Conservation (phyloP, 2,329 filamentous ascomycete genomes). For the Peltaster fructicola region DNA sequence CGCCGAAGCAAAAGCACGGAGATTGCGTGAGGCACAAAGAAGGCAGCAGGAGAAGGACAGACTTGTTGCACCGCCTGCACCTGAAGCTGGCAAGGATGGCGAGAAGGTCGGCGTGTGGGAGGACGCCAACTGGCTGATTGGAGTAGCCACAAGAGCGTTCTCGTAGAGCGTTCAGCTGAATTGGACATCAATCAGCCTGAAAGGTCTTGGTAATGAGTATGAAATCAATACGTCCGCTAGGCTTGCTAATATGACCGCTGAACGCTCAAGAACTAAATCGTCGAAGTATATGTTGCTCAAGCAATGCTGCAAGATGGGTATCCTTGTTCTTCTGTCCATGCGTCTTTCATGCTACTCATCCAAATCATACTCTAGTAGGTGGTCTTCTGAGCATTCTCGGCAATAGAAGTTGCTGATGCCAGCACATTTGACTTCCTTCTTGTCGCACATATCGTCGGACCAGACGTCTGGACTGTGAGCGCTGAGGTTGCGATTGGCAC, state of each 20-base stretch:
- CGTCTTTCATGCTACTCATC: conserved; percentile 17
- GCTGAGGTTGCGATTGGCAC: conserved; percentile 25
- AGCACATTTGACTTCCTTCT: conserved; percentile 16
- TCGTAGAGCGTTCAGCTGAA: no score
- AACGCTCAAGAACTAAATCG: no score
- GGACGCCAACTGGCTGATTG: conserved; percentile 40
- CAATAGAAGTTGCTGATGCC: conserved; percentile 29
- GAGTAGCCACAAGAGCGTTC: conserved; percentile 23
- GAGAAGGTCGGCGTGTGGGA: conserved; percentile 34
- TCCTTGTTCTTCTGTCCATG: no score
- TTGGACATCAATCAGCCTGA: no score
- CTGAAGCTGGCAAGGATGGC: conserved; percentile 21
- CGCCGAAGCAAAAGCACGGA: conserved; percentile 14
- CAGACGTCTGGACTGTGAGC: conserved; percentile 31
- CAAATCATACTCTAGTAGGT: conserved; percentile 24
- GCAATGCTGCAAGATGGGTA: no score
- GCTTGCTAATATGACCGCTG: no score
- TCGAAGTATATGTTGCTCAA: no score
- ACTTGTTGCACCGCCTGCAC: conserved; percentile 12
- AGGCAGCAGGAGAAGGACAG: conserved; percentile 16
- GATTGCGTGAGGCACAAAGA: no score
- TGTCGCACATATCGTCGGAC: conserved; percentile 26
- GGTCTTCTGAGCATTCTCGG: conserved; percentile 26
- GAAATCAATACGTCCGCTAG: no score
- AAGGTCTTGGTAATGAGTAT: no score